Conservation (phyloP, 1,284 basidiomycete genomes). For the Fomitopsis betulina region DNA sequence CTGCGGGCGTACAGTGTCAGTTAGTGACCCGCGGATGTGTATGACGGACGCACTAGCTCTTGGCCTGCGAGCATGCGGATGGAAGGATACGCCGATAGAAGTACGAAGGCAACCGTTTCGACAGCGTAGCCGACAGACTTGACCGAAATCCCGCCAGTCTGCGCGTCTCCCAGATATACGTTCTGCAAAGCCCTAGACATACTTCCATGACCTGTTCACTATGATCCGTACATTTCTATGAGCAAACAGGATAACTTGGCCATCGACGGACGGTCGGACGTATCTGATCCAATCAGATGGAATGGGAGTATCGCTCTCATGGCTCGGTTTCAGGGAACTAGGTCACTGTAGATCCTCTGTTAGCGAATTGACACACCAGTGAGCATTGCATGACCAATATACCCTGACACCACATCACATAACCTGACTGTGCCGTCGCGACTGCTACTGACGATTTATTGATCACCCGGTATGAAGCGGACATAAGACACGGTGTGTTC, state of each 20-base stretch:
- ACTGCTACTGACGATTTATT: conserved; percentile 61
- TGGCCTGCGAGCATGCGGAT: conserved; percentile 35
- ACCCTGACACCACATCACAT: conserved; percentile 71
- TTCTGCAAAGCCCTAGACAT: conserved; percentile 40
- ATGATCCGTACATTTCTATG: conserved; percentile 50
- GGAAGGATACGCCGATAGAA: conserved; percentile 45
- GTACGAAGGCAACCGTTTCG: conserved; percentile 63
- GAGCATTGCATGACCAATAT: conserved; percentile 14
- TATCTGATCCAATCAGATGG: conserved; percentile 45
- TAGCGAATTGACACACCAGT: conserved; percentile 28
- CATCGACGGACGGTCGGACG: conserved; percentile 58
- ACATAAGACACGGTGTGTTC: conserved; percentile 70
- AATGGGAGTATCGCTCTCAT: neutral
- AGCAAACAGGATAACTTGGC: conserved; percentile 34
- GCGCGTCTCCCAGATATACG: conserved; percentile 54
- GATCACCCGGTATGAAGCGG: conserved; percentile 65
- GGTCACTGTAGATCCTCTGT: neutral
- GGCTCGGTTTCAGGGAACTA: neutral
- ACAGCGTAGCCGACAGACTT: conserved; percentile 71
- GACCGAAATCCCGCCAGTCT: conserved; percentile 55
- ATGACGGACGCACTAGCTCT: conserved; percentile 11
- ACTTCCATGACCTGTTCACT: conserved; percentile 45
- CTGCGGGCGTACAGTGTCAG: neutral
- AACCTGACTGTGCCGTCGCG: conserved; percentile 67
- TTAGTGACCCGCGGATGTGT: too few relatives aligned